Base-by-base conservation (phyloP, 768 basidiomycete genomes). In the Lanmaoa pseudosensibilis region DNA sequence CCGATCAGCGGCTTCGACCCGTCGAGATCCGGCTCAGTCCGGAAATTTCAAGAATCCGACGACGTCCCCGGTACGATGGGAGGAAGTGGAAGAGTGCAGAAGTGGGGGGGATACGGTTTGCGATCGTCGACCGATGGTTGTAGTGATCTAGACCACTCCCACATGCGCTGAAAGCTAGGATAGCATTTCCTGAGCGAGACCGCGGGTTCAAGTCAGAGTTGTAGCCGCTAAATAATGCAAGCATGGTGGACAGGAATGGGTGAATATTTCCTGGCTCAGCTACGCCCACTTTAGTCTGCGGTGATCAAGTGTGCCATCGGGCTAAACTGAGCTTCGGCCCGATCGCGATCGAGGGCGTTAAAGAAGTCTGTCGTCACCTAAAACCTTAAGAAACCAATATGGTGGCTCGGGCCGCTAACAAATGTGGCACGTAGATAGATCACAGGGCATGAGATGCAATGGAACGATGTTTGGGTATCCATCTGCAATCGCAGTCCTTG, bases 1-100 rank as follows among this genome's bases (percentile, higher is more conserved):
- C 63, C 62, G 62, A 63, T 65, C 62, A 63, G 37, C 54, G 25
- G 23, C 63, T 61, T 65, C 62, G 58, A 52, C 39, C 7, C 58
- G 50, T 56, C 54, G 25, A 65, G 63, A 65, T 65, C 62, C 63
- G 62, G 33, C 48, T 13, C 4, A 15, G 44, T 40, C 47, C 63
- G 63, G 58, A 50, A 43, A 55, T 60, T 45, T 45, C 52, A 60
- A 63, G 62, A 64, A 64, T 53, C 62, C 25, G 30, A 38, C 44
- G 16, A 56, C 45, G 34, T 25, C 27, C 37, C 30, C 37, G 34
- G n/a, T 21, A 21, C 39, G n/a, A 40, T 52, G 39, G 33, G 16
- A 39, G 33, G 52, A 56, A 50, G 37, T 32, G 33, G 52, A 56
- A 56, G 43, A 50, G 52, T 2, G 58, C 36, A 47, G 37, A 34